Evolutionary conservation across 805 yeast species (phyloP).

Genomic region (Kluyveromyces starmeri): DNA sequence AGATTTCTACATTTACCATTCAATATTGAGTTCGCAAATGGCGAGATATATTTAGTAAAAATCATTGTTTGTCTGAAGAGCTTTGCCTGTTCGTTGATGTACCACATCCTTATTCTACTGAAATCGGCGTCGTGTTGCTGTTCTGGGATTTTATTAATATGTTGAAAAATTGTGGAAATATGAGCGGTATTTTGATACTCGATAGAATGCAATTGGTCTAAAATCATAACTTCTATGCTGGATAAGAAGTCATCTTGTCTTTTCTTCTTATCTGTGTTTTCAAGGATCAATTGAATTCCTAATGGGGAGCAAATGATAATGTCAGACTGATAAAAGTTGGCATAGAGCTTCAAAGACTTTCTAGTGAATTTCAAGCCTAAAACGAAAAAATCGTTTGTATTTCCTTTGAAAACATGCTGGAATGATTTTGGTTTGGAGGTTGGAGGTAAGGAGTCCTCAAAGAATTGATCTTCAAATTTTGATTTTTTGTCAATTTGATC

Average conservation of each 20-base stretch:
- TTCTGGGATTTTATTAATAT: slow-evolving; percentile 68
- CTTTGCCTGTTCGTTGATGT: slow-evolving; percentile 71
- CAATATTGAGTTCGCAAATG: slow-evolving; percentile 63
- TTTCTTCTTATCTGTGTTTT: slow-evolving; percentile 46
- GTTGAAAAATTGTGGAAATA: slow-evolving; percentile 57
- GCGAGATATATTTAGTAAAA: slow-evolving; percentile 70
- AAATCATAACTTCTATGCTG: slow-evolving; percentile 71
- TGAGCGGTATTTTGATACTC: slow-evolving; percentile 94
- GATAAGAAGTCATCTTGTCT: slow-evolving; percentile 75
- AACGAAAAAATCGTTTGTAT: slow-evolving; percentile 84
- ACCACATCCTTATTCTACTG: slow-evolving; percentile 86
- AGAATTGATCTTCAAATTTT: slow-evolving; percentile 66
- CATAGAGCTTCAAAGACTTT: slow-evolving; percentile 73
- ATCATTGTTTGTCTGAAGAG: slow-evolving; percentile 69
- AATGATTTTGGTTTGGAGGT: slow-evolving; percentile 75
- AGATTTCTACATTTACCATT: slow-evolving; percentile 43
- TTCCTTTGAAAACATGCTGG: slow-evolving; percentile 71
- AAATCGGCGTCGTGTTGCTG: slow-evolving; percentile 81
- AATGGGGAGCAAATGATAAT: slow-evolving; percentile 85
- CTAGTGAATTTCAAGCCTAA: slow-evolving; percentile 87
- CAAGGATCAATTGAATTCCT: slow-evolving; percentile 74
- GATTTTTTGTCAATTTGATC: slow-evolving; percentile 74
- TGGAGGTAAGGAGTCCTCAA: slow-evolving; percentile 38
- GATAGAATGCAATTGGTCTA: slow-evolving; percentile 79
- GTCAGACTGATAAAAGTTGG: slow-evolving; percentile 79